phyloP scores from a whole-genome alignment of 192 early-diverging fungal genomes.

The Coemansia sp. region DNA sequence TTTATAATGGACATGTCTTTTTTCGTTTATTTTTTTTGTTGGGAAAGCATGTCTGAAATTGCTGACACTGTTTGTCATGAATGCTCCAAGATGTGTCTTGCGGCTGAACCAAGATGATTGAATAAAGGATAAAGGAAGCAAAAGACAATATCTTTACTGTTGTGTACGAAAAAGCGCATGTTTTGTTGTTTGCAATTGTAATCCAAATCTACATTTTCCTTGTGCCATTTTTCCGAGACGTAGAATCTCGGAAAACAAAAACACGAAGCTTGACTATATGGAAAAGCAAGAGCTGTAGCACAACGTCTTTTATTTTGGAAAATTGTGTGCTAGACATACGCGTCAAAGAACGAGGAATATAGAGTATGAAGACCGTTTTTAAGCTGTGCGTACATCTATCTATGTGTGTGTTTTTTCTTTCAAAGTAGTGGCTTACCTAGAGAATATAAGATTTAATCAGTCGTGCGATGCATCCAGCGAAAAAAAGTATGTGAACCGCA shows the following conservation, averaged over 20 bases:
- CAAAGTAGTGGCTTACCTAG: constrained; percentile 1
- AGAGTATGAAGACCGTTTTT: too few relatives aligned
- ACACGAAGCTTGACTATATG: background rate
- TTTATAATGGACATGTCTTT: background rate
- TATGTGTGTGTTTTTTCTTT: too few relatives aligned
- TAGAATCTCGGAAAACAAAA: constrained; percentile 7
- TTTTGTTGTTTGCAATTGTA: constrained; percentile 6
- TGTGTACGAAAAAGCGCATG: background rate
- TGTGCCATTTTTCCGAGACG: background rate
- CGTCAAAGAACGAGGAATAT: background rate
- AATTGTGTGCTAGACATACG: background rate
- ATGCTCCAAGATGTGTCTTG: background rate
- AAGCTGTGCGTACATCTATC: too few relatives aligned
- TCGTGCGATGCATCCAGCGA: background rate
- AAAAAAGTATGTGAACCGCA: background rate
- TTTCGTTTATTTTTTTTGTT: background rate
- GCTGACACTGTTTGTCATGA: background rate
- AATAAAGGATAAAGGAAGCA: background rate
- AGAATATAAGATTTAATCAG: background rate
- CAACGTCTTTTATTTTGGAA: background rate
- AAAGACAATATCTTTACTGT: background rate
- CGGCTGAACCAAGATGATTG: too few relatives aligned
- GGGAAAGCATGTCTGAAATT: constrained; percentile 2
- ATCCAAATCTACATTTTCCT: background rate
- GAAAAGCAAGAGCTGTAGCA: background rate